phyloP scores from a whole-genome alignment of 148 eudicot genomes.

The Linanthus parryae region DNA sequence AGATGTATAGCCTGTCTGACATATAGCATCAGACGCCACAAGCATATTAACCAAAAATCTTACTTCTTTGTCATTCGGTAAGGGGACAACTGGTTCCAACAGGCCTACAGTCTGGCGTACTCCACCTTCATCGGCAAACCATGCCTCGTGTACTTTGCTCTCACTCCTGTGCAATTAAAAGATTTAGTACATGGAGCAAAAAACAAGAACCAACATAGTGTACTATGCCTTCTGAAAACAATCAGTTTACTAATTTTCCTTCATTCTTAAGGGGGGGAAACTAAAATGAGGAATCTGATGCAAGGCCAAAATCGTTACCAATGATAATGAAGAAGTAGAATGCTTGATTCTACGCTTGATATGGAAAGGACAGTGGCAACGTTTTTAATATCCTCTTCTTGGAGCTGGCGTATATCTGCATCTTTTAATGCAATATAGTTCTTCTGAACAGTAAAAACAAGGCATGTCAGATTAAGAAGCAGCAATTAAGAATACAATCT shows the following conservation, averaged over 20 bases:
- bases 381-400: constrained; percentile 51
- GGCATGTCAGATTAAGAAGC: not conserved
- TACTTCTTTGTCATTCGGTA: constrained; percentile 24
- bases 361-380: constrained; percentile 64
- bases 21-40: not conserved
- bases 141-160: no score
- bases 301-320: constrained; percentile 26
- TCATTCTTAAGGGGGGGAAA: not conserved
- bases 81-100: constrained; percentile 25
- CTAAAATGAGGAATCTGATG: not conserved
- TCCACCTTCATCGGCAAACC: no score
- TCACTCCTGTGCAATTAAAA: constrained; percentile 36
- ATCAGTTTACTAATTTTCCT: not conserved
- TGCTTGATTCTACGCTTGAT: constrained; percentile 54
- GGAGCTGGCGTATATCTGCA: constrained; percentile 51
- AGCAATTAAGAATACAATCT: not conserved
- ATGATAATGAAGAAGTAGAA: constrained; percentile 59
- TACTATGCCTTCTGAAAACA: not conserved
- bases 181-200: not conserved
- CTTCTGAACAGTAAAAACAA: constrained; percentile 25
- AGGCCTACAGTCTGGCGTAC: constrained; percentile 54
- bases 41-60: constrained; percentile 5
- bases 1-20: not conserved
- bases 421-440: constrained; percentile 48
- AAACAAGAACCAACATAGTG: no score